phyloP scores from a whole-genome alignment of 2,329 filamentous ascomycete genomes.

The Sporothrix protearum region DNA sequence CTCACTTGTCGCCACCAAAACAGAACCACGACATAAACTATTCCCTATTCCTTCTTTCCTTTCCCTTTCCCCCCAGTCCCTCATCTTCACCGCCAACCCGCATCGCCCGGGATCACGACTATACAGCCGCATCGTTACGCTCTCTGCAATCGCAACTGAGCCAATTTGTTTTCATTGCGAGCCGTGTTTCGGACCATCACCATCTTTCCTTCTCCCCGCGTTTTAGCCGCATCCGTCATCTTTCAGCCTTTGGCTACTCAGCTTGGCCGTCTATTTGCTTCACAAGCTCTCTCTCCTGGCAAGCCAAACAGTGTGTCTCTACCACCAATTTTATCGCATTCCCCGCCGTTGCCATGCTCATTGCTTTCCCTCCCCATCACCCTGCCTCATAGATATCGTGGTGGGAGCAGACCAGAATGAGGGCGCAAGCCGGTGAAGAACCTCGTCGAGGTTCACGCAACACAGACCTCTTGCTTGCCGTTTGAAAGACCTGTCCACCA shows the following conservation, averaged over 20 bases:
- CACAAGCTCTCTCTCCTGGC: background rate
- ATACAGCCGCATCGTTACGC: background rate
- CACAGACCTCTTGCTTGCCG: background rate
- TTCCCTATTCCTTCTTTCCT: background rate
- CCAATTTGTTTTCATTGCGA: background rate
- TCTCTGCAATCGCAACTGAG: background rate
- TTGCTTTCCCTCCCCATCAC: background rate
- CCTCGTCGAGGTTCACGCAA: background rate
- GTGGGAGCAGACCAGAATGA: background rate
- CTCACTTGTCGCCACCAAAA: conserved; percentile 22
- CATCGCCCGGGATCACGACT: background rate
- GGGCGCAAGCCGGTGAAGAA: background rate
- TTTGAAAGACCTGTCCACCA: conserved; percentile 8
- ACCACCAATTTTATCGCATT: background rate
- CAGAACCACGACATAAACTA: conserved; percentile 11
- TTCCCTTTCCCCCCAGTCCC: background rate
- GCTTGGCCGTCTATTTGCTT: background rate
- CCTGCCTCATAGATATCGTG: background rate
- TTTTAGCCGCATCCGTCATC: background rate
- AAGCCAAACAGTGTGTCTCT: background rate
- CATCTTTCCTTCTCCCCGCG: background rate
- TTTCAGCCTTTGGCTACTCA: background rate
- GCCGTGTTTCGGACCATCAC: background rate
- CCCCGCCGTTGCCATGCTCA: background rate
- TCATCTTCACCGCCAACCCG: background rate